These are phyloP conservation scores for Ilyonectria sp. DNA, from an alignment of 2,329 filamentous ascomycete genomes.

Conservation along the genomic window DNA sequence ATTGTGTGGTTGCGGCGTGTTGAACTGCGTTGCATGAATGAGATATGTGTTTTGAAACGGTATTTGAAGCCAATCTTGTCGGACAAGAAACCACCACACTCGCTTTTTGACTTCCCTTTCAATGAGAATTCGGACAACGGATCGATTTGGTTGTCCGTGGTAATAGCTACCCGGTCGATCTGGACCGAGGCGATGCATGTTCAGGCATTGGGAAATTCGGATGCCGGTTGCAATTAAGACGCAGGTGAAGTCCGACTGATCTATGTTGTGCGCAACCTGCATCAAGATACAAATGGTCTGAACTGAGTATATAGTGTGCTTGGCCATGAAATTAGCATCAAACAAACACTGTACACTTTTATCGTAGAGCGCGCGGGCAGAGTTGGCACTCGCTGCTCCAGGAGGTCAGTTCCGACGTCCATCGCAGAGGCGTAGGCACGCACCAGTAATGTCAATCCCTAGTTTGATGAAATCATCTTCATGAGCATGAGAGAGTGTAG, in stretches of 20 bases:
- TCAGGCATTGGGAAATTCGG: slow-evolving; percentile 20
- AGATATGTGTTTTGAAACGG: slow-evolving; percentile 28
- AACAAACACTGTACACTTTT: slow-evolving; percentile 1
- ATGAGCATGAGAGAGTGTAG: slow-evolving; percentile 5
- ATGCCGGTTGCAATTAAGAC: slow-evolving; percentile 15
- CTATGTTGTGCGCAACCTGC: slow-evolving; percentile 20
- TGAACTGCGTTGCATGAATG: slow-evolving; percentile 25
- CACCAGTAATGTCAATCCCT: neutral
- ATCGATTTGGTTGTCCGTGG: neutral
- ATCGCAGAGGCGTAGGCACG: neutral
- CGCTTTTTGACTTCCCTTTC: slow-evolving; percentile 23
- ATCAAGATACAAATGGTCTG: slow-evolving; percentile 20
- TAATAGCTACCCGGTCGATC: neutral
- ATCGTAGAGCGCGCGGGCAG: slow-evolving; percentile 12
- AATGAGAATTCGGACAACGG: neutral
- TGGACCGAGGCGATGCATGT: slow-evolving; percentile 16
- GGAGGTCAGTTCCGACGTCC: neutral
- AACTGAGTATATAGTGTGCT: slow-evolving; percentile 2
- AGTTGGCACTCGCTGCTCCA: neutral
- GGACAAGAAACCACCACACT: slow-evolving; percentile 27
- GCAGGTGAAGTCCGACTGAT: slow-evolving; percentile 13
- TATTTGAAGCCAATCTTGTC: slow-evolving; percentile 31
- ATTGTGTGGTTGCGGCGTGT: slow-evolving; percentile 16
- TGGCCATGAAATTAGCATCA: slow-evolving; percentile 19
- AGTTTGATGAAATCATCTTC: neutral